These are phyloP conservation scores for Dioscorea cayenensis DNA, from an alignment of 116 monocot species.

Conservation along the genomic window DNA sequence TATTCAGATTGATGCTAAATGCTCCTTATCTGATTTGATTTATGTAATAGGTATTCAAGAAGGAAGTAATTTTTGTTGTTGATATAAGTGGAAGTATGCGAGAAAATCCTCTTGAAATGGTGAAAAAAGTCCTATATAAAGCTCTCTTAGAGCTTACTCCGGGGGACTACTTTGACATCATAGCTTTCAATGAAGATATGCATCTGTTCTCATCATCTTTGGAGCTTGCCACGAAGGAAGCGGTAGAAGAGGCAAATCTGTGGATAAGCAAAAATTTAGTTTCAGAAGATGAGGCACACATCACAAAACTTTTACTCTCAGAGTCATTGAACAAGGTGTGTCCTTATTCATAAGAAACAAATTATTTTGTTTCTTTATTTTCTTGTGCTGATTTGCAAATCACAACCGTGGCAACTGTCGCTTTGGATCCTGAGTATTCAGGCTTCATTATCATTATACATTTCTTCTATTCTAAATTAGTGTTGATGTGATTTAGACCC, in stretches of 20 bases:
- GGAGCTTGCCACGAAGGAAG: constrained; percentile 42
- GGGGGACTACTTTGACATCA: constrained; percentile 69
- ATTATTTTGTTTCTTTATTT: not conserved
- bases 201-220: constrained; percentile 73
- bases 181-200: constrained; percentile 73
- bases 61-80: constrained; percentile 77
- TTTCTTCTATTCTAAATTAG: not conserved
- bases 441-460: not conserved
- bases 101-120: constrained; percentile 74
- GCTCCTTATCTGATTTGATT: constrained; percentile 5
- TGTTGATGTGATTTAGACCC: not conserved
- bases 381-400: not conserved
- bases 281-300: constrained; percentile 70
- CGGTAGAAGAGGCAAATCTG: constrained; percentile 48
- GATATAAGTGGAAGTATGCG: constrained; percentile 94
- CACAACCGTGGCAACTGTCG: not conserved
- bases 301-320: constrained; percentile 16
- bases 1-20: not conserved
- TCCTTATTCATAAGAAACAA: not conserved
- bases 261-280: constrained; percentile 73
- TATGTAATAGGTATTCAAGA: constrained; percentile 67
- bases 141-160: constrained; percentile 58
- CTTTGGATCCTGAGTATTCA: not conserved
- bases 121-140: constrained; percentile 50
- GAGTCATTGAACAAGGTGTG: constrained; percentile 71